Base-by-base conservation (phyloP, 352 stramenopile species). In the Globisporangium echinulatum region DNA sequence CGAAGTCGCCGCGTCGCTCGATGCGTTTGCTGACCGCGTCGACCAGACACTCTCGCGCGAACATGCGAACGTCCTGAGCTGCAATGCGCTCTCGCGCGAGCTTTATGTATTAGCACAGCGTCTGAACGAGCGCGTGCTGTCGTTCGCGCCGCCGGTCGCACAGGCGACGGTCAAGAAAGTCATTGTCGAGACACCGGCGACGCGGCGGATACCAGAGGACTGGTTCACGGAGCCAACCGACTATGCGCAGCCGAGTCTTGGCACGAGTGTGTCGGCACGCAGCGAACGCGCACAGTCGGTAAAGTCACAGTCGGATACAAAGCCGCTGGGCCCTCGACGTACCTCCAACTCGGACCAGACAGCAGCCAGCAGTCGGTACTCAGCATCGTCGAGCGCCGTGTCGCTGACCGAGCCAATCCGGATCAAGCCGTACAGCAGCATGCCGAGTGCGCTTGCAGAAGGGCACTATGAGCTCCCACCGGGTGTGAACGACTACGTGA, bases 151-250 rank as follows among this genome's bases (percentile, higher is more conserved):
- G 50, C 82, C 77, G 0, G 71, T 79, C 3, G 71, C 74, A 13
- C 81, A 91, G 61, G 75, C 75, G n/a, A 90, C 81, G 1, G 75
- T 91, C 48, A 90, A 93, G 62, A 90, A 90, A 66, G 75, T 85
- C 44, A 72, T 85, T 9, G 62, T 71, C 3, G 82, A 91, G 47
- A 88, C 82, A 6, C 69, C 77, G 8, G 77, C 76, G 1, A 87
- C 84, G 54, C 74, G 79, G 13, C 79, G 76, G 25, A 93, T 93
- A 59, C 83, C 83, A 2, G 70, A 84, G 33, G 83, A 93, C 54
- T 93, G 83, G 83, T 92, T 85, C 58, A 88, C 74, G 1, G 77
- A 85, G 36, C 66, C 77, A 36, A 58, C 49, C 8, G 49, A 67
- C 9, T 63, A 65, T 8, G 67, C 75, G 4, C 77, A 72, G 11